These are phyloP conservation scores for Euphorbia schlechtendalii DNA, from an alignment of 441 rosid species.

Conservation along the genomic window DNA sequence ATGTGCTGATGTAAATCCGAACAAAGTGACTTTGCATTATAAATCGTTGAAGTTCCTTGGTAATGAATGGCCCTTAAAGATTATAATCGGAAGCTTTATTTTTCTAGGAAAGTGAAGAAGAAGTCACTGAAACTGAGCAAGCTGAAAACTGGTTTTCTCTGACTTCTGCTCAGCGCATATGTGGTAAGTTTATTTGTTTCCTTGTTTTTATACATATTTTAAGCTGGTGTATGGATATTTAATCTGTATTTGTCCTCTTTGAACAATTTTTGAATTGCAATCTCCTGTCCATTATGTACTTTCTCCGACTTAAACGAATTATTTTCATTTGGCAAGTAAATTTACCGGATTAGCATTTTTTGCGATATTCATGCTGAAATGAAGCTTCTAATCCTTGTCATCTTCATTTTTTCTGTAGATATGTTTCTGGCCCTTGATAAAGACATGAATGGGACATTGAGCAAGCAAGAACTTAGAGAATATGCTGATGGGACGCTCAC, in stretches of 20 bases:
- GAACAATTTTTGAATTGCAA: not conserved
- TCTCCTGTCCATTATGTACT: not conserved
- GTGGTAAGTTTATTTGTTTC: constrained; percentile 43
- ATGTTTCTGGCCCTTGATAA: constrained; percentile 95
- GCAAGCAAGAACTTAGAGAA: constrained; percentile 95
- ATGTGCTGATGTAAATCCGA: not conserved
- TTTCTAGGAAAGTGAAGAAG: constrained; percentile 88
- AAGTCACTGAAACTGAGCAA: constrained; percentile 93
- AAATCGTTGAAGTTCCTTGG: constrained; percentile 3
- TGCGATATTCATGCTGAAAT: not conserved
- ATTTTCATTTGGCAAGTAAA: not conserved
- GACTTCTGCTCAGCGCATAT: constrained; percentile 96
- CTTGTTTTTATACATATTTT: not conserved
- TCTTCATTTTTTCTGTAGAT: constrained; percentile 37
- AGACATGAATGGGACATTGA: constrained; percentile 80
- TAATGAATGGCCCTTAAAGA: not conserved
- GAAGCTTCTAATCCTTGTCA: not conserved
- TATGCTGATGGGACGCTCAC: constrained; percentile 97
- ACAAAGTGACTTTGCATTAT: constrained; percentile 1
- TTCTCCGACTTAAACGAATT: not conserved
- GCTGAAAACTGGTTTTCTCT: constrained; percentile 99
- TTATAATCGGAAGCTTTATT: constrained; percentile 12
- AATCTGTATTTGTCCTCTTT: not conserved
- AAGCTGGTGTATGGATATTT: not conserved
- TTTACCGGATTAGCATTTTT: not conserved